Base-by-base conservation (phyloP, 2,329 filamentous ascomycete species). In the Aspergillus sp. region DNA sequence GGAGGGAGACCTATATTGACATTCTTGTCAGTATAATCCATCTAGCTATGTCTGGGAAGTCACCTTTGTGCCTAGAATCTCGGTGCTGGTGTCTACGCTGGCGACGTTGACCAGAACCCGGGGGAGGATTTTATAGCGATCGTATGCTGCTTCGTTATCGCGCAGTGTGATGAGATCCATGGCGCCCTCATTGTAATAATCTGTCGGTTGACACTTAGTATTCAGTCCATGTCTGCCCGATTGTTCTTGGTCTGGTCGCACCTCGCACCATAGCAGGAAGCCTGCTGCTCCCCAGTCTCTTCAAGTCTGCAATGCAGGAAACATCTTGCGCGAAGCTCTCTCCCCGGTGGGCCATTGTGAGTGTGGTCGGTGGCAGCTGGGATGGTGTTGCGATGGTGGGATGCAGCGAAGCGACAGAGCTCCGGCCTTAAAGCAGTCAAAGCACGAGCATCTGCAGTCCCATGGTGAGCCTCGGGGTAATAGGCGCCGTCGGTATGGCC, bases 181-280 rank as follows among this genome's bases (percentile, higher is more conserved):
- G 5, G 82, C 81, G 6, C 83, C 83, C 59, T 81, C 82, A 65
- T 85, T 84, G 68, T 81, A 85, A 70, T 84, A 85, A 51, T 84
- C 82, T 78, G 59, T 3, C 15, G 1, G 17, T 48, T 12, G 40
- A 21, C 9, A 6, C 4, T 12, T 6, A 23, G 14, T 3, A 2
- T 21, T 14, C 6, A 6, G 35, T 11, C 2, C 2, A 15, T 6
- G 14, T 4, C 1, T 7, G 8, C 7, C 35, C 54, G 33, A 55
- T 14, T 1, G 3, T 2, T 35, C 25, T 9, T 9, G 2, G 25
- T 27, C 27, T 31, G 27, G 27, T 31, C 27, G 27, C 27, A 75
- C 74, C 74, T 65, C 71, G 63, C 31, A 74, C 71, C 71, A 76
- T 76, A 19, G 69, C 70, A 1, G 77, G 70, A 35, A 81, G 68